Evolutionary conservation across 495 filamentous ascomycete species (phyloP), one percentile per base, ranked within the genome.

Genomic region (Neurospora discreta): DNA sequence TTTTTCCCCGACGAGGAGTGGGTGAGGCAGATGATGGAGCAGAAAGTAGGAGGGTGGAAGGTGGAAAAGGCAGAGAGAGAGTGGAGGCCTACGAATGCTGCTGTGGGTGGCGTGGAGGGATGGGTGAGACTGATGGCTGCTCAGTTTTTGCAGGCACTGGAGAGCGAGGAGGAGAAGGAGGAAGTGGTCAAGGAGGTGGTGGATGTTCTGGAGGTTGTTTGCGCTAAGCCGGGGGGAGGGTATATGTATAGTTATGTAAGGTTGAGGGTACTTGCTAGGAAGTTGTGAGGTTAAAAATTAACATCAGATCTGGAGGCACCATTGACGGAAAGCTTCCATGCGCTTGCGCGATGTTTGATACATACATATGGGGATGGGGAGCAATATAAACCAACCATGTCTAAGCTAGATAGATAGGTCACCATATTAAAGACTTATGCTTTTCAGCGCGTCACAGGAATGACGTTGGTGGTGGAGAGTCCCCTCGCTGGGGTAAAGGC

Each of bases 211-310:
- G 81, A 89, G 75, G 80, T 77, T 3, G 84, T 89, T 23, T 86
- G 77, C 78, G 83, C 70, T 81, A 87, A 79, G 73, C 81, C 80
- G 8, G 87, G 87, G 74, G 90, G 88, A 7, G 87, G 84, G 71
- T 83, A 86, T 75, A 89, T 85, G 81, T 75, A 92, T 70, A 87
- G 86, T n/a, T 93, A 93, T 85, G 85, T 91, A n/a, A 82, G 91
- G 74, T 81, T 93, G 80, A 87, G 90, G 76, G 89, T 85, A 15
- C 70, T 91, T 68, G 91, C 88, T 36, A 84, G 81, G 75, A 90
- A 85, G 80, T 52, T 52, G 8, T 84, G 60, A 84, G 74, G 65
- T 71, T 39, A 43, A 20, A 52, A 8, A 16, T 60, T 10, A 60
- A 6, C 7, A 30, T 16, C 13, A 16, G 52, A 60, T 15, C 52